Conservation (phyloP, 2,329 filamentous ascomycete species). For the Septoria linicola region DNA sequence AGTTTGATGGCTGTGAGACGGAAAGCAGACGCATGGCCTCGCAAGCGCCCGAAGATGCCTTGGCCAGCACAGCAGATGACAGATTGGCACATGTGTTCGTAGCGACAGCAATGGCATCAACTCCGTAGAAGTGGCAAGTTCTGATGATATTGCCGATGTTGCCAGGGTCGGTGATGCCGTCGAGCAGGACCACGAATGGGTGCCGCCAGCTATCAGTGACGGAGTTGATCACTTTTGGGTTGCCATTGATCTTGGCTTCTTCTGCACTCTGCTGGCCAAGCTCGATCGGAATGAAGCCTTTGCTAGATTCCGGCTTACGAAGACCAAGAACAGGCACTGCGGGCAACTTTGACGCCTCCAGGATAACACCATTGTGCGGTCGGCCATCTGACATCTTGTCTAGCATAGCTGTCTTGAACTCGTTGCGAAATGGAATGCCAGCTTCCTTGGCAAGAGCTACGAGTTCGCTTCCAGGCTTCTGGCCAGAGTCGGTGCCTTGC, state of each 20-base stretch:
- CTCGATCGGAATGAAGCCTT: conserved; percentile 57
- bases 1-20: conserved; percentile 64
- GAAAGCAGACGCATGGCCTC: conserved; percentile 75
- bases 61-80: conserved; percentile 74
- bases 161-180: conserved; percentile 74
- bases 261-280: conserved; percentile 67
- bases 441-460: conserved; percentile 32
- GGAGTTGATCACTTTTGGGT: conserved; percentile 52
- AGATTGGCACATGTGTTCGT: conserved; percentile 69
- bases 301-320: conserved; percentile 32
- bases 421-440: conserved; percentile 60
- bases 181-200: conserved; percentile 71
- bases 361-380: conserved; percentile 84
- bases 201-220: conserved; percentile 51
- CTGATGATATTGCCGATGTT: conserved; percentile 89
- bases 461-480: conserved; percentile 20
- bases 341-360: conserved; percentile 83
- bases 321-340: conserved; percentile 45
- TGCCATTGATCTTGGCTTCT: conserved; percentile 72
- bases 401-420: conserved; percentile 49
- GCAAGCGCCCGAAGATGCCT: conserved; percentile 83
- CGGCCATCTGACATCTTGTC: conserved; percentile 79
- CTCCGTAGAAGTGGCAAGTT: conserved; percentile 85
- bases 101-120: conserved; percentile 77
- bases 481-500: conserved; percentile 12